Base-by-base conservation (phyloP, 2,329 filamentous ascomycete species). In the Hymenoscyphus occultus region DNA sequence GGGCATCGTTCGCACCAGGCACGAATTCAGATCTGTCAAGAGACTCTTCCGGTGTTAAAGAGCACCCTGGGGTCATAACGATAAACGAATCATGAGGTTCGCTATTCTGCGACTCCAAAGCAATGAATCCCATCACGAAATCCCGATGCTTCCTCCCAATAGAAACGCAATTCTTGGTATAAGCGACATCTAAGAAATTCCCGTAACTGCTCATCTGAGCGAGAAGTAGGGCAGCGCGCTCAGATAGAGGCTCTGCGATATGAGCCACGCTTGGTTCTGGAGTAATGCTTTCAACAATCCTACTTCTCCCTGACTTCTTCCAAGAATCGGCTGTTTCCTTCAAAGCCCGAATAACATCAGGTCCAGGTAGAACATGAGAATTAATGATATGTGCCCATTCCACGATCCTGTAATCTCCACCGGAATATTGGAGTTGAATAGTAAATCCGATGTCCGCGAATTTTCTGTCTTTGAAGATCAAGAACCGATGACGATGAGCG, bases 361-460 rank as follows among this genome's bases (percentile, higher is more conserved):
- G 84, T 68, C 86, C 86, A 0, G 86, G 85, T 13, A 88, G 81
- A 80, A 88, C 86, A 77, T 88, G 88, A 69, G 87, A 83, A 65
- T 88, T 88, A 73, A 84, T 81, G 68, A 89, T 88, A 74, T 89
- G 86, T 9, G 86, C 85, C 86, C 86, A 88, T 70, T 91, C 86
- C 64, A 90, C 88, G 75, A 92, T 90, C 72, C 86, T 84, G 16
- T 90, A 84, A 1, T 86, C 85, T 68, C 90, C 90, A 51, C 83
- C 84, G 60, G 86, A 87, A 79, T 92, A 92, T 77, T 92, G 90
- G 79, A 90, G 82, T 79, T 92, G 89, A 22, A 92, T 89, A 9
- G 90, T 92, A 78, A 89, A 90, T 73, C 90, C 90, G 75, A 92
- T 92, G 73, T 92, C 90, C 73, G 90, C 88, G 77, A 91, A 92